Conservation (phyloP, 495 filamentous ascomycete species). For the Aspergillus funiculosus region DNA sequence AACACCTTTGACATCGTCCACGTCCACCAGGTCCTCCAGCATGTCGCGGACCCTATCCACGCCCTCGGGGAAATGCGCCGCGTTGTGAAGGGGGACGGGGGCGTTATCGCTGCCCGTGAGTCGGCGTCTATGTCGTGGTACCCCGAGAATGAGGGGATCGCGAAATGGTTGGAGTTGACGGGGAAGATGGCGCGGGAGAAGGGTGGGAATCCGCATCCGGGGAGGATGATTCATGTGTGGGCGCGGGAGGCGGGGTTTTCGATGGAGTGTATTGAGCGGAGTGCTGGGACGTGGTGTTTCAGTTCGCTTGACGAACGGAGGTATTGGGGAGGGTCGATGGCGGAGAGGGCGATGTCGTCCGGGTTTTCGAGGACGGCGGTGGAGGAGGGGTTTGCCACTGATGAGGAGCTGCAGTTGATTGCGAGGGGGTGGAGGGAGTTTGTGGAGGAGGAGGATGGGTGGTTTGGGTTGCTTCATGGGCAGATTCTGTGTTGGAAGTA, state of each 20-base stretch:
- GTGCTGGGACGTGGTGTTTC: conserved; percentile 45
- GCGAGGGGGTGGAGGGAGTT: conserved; percentile 40
- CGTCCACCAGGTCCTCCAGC: conserved; percentile 52
- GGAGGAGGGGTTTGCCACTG: conserved; percentile 32
- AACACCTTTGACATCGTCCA: conserved; percentile 56
- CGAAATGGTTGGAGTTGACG: conserved; percentile 35
- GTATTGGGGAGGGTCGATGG: conserved; percentile 48
- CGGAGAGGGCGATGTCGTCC: conserved; percentile 32
- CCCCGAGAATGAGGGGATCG: conserved; percentile 40
- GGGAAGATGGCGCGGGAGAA: conserved; percentile 28
- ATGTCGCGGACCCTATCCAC: conserved; percentile 42
- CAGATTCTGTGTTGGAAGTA: conserved; percentile 48
- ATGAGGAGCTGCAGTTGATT: conserved; percentile 36
- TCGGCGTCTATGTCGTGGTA: conserved; percentile 42
- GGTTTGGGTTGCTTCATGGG: conserved; percentile 48
- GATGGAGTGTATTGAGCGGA: conserved; percentile 27
- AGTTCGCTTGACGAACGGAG: conserved; percentile 35
- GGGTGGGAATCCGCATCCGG: conserved; percentile 45
- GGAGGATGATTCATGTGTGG: conserved; percentile 43
- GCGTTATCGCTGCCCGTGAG: conserved; percentile 49
- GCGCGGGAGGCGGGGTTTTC: conserved; percentile 45
- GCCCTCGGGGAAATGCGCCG: conserved; percentile 48
- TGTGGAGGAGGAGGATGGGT: conserved; percentile 43
- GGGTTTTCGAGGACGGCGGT: conserved; percentile 36
- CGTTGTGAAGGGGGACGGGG: conserved; percentile 43